Base-by-base conservation (phyloP, 176 grass and related monocot species). In the Panicum miliaceum region DNA sequence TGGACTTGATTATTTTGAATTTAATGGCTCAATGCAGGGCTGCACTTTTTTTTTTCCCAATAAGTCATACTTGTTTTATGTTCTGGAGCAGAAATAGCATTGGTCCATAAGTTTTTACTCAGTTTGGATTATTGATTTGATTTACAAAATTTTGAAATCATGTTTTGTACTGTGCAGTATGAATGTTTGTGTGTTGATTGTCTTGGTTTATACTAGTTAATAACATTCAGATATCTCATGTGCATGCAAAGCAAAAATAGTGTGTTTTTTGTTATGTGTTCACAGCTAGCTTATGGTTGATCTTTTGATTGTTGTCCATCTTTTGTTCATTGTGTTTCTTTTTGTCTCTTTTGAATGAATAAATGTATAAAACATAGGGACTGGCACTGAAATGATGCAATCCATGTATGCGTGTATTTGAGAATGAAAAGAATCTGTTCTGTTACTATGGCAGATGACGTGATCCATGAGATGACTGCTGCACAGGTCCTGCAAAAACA, bases 401-500 rank as follows among this genome's bases (percentile, higher is more conserved):
- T 76, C 46, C 25, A 37, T 53, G 19, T 22, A 13, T 76, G n/a
- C 14, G 47, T n/a, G 62, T 41, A 4, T 69, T 79, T 74, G 11
- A 85, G 35, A 25, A 41, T 57, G n/a, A 82, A 72, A 72, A 86
- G 14, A 50, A 43, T 58, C 3, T 60, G 38, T 15, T 12, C 56
- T n/a, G 14, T 64, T 14, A 81, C 32, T 36, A 86, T 86, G 7
- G 63, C 88, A 94, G 93, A 94, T 90, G 93, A 92, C 19, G 75
- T 82, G 42, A 86, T 56, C 22, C 47, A 74, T 78, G 88, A 92
- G 59, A 90, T 86, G 79, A 73, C 51, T 81, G 58, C 79, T 86
- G 80, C 90, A 77, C 87, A 86, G 41, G 82, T 71, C 64, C 73
- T 94, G 77, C 87, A 81, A 26, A 92, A 90, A 59, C 90, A 90